Evolutionary conservation across 1,284 basidiomycete genomes (phyloP), one percentile per base, ranked within the genome.

Genomic region (Cryptococcus maquisensis): DNA sequence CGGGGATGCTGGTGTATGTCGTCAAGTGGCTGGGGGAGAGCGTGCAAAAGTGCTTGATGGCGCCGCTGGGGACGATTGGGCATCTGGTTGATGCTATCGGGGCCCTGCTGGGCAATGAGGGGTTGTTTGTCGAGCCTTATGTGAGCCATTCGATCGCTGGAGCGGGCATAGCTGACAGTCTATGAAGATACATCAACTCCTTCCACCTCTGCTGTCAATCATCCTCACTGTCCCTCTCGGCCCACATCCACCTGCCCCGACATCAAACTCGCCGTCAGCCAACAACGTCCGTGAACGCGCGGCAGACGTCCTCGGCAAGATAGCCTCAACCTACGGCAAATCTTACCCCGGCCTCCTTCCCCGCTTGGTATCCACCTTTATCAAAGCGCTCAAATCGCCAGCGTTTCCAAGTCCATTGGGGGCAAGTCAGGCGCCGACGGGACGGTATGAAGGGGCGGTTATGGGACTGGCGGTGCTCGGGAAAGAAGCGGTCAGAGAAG

Each of bases 51-150:
- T 74, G 64, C 28, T 58, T 69, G 43, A 67, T 60, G 65, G 73
- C 63, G 79, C 84, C 59, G 76, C 79, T 49, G 84, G 90, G 62
- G 75, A 77, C 57, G 82, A 87, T 95, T 3, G 87, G 88, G 61
- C 85, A 90, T 28, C 78, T 90, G 55, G 77, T 96, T 57, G 88
- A 92, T 60, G 88, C 89, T 16, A 83, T 91, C 44, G 82, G 86
- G 56, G 87, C 90, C 0, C 79, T 95, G 37, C 76, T 94, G 42
- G 86, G 88, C 62, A 98, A 94, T 72, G 81, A 81, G 50, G 87
- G 86, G 2, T 77, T 98, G n/a, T 97, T 95, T 68, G 84, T 98
- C 26, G 95, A 98, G 76, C 95, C 94, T 44, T 98, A 96, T 70
- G 90, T 95, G 68, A 75, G 90, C 23, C 24, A n/a, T 32, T 32